Conservation (phyloP, 345 rosid genomes). For the Garcia nutans region DNA sequence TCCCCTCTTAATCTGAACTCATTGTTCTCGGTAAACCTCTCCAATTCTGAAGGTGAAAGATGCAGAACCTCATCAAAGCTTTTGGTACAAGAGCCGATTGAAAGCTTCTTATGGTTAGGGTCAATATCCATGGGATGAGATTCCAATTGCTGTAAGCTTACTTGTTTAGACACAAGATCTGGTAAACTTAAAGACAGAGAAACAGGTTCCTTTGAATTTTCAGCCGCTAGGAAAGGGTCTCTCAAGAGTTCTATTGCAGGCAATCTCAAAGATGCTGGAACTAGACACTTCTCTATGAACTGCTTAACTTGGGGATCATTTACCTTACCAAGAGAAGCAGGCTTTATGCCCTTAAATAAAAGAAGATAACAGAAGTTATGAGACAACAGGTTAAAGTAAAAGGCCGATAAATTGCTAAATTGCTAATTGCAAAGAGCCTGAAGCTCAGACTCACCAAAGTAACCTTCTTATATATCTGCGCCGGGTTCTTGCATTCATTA, state of each 20-base stretch:
- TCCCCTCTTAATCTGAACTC: constrained; percentile 58
- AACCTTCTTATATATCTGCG: constrained; percentile 96
- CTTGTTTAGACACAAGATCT: constrained; percentile 1
- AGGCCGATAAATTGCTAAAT: background rate
- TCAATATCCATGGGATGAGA: constrained; percentile 68
- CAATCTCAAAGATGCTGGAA: constrained; percentile 69
- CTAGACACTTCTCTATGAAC: constrained; percentile 86
- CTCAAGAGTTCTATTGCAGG: constrained; percentile 74
- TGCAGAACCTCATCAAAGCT: constrained; percentile 40
- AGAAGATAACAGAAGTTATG: background rate
- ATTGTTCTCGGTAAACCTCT: constrained; percentile 42
- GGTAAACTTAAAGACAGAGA: constrained; percentile 47
- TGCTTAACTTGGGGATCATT: constrained; percentile 61
- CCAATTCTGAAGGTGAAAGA: constrained; percentile 46
- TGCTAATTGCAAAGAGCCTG: constrained; percentile 1
- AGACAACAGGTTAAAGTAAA: background rate
- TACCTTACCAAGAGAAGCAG: constrained; percentile 67
- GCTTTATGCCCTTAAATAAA: constrained; percentile 65
- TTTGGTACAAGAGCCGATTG: constrained; percentile 43
- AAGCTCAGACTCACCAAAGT: constrained; percentile 57
- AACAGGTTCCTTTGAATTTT: constrained; percentile 45
- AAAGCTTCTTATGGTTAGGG: constrained; percentile 38
- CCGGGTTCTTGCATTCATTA: constrained; percentile 83
- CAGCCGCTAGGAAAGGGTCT: constrained; percentile 60
- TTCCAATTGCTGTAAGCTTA: constrained; percentile 46